A percentile compares a stretch with the other conserved stretches of the same genome.
Conservation (phyloP, 106 monocot genomes). For the Iris macrosiphon region DNA sequence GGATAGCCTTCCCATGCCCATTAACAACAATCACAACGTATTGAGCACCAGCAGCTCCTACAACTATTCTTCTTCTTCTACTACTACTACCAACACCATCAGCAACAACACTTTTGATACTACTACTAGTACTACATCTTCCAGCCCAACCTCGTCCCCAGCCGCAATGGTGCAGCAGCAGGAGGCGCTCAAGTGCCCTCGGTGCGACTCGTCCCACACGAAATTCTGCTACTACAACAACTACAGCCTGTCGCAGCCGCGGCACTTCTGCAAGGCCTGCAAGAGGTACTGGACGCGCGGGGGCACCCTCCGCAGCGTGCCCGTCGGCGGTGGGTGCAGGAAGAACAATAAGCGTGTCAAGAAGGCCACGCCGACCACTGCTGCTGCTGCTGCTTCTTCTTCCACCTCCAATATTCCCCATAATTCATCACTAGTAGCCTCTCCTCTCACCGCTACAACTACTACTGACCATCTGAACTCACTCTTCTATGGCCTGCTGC, state of each 20-base stretch:
- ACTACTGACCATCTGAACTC: neutral
- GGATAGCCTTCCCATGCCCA: neutral
- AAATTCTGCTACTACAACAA: too few relatives aligned
- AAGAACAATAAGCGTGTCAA: conserved; percentile 22
- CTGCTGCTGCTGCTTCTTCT: neutral
- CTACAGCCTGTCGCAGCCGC: too few relatives aligned
- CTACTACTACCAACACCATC: neutral
- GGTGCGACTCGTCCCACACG: too few relatives aligned
- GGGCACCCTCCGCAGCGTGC: conserved; percentile 34
- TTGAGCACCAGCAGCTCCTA: conserved; percentile 3
- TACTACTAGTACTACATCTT: neutral
- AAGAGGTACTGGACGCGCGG: conserved; percentile 37
- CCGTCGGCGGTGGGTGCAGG: conserved; percentile 29
- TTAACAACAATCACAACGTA: neutral
- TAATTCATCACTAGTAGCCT: neutral
- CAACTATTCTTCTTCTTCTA: neutral
- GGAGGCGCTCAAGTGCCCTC: conserved; percentile 25
- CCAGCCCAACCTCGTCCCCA: too few relatives aligned
- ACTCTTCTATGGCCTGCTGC: too few relatives aligned
- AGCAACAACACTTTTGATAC: neutral
- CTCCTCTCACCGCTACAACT: neutral
- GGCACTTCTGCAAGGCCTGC: conserved; percentile 37
- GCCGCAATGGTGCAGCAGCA: neutral
- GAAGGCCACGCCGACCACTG: neutral
- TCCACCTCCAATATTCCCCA: neutral